Evolutionary conservation across 257 asterid species (phyloP), one percentile per base, ranked within the genome.

Genomic region (Leptodermis oblonga): DNA sequence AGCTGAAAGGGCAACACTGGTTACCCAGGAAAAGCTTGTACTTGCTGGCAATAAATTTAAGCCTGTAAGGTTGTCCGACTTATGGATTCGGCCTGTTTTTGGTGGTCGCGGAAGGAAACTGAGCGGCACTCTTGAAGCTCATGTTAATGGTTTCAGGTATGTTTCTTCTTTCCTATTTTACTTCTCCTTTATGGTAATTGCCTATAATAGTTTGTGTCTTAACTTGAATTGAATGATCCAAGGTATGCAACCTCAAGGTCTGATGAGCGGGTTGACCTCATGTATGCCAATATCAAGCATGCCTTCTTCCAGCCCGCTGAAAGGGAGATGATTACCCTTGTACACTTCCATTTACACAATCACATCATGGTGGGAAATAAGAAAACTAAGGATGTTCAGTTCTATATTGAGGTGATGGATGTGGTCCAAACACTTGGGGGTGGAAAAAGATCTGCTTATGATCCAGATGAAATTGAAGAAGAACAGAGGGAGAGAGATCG

Each of bases 381-480:
- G 85, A 89, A 85, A 73, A 82, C 90, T 53, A 88, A 88, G 79
- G 96, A 88, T 52, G 89, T 85, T 9, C 96, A 88, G 43, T 88
- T 88, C 73, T 88, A 85, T 60, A 82, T 79, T 5, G 96, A 89
- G 80, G 96, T 89, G 56, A 89, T 89, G 96, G 95, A 89, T 74
- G 85, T 80, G 77, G 96, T 87, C 43, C 96, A 89, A 66, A 81
- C 84, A 22, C 82, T 87, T 59, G 88, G 96, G 0, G 86, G 89
- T 67, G 87, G 92, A 26, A 87, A 83, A 80, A 78, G 95, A 72
- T 84, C 89, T 52, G 86, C 88, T 7, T 87, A 85, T 63, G 96
- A 87, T 61, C 95, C 96, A 13, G 95, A 89, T 70, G 96, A 89
- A 83, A 85, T 89, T 43, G 96, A 89, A 81, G 96, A 89, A 80